Evolutionary conservation across 495 filamentous ascomycete genomes (phyloP), one percentile per base, ranked within the genome.

Genomic region (Podospora appendiculata): DNA sequence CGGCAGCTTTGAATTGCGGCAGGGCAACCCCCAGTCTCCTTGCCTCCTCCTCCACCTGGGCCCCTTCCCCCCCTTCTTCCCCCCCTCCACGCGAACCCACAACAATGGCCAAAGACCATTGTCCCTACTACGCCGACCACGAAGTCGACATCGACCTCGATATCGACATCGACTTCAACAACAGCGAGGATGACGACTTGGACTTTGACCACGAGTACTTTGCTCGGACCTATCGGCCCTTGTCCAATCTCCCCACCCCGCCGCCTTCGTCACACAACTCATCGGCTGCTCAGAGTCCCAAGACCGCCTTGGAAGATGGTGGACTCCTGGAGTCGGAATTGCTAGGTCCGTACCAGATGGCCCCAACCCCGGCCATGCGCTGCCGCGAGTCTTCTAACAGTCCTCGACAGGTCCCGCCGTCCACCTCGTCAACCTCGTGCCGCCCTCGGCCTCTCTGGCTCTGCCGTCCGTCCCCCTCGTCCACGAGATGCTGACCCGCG

Each of bases 231-330:
- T 84, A 80, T 61, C 75, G 74, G 33, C 80, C 80, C 13, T 65
- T 84, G 32, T 82, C 79, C 6, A 79, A 77, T 56, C 70, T 84
- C 32, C 80, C 80, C 16, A 84, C 80, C 8, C 80, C 80, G 34
- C 80, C 80, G 33, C 72, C 69, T 7, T 78, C 77, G 18, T 72
- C 71, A 32, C 67, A 63, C 59, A 68, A 63, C 55, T 70, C 69
- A 5, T 67, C 64, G 53, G 66, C 63, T 43, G 55, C 35, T 45
- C 70, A 69, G 57, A 75, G 66, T 48, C 64, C 74, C 51, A 52
- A 65, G 32, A 47, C 65, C 50, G 55, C 66, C 43, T 59, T 73
- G 50, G 71, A 70, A 53, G 73, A 79, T 60, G 61, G 59, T 54
- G 72, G 69, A 33, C 60, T 64, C 33, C 55, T 70, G 12, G 70